These are phyloP conservation scores for Cardamine occulta DNA, from an alignment of 345 rosid genomes.

Conservation along the genomic window DNA sequence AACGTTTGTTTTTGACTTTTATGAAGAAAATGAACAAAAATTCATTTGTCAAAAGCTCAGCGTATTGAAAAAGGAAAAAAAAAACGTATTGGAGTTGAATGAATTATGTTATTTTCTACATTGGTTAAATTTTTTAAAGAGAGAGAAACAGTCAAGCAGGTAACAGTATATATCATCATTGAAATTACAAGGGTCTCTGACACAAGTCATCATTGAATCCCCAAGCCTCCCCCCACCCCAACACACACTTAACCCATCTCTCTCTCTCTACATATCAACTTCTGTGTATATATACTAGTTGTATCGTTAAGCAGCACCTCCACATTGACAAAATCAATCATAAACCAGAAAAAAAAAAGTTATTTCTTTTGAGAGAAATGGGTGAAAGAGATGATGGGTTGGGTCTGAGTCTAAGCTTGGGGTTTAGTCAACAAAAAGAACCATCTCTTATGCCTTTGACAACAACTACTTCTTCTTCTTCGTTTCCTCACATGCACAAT, in stretches of 20 bases:
- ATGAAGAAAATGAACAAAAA: conserved; percentile 2
- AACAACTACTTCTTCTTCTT: conserved; percentile 41
- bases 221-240: conserved; percentile 1
- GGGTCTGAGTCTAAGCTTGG: conserved; percentile 46
- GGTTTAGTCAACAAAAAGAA: conserved; percentile 36
- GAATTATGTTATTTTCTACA: conserved; percentile 12
- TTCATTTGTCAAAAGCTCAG: conserved; percentile 7
- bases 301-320: conserved; percentile 46
- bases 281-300: conserved; percentile 34
- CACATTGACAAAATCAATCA: conserved; percentile 34
- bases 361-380: conserved; percentile 43
- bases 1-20: conserved; percentile 39
- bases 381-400: conserved; percentile 60
- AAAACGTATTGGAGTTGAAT: conserved; percentile 23
- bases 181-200: conserved; percentile 58
- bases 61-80: conserved; percentile 18
- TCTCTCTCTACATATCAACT: conserved; percentile 35
- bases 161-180: conserved; percentile 48
- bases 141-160: conserved; percentile 4
- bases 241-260: background rate
- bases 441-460: conserved; percentile 49
- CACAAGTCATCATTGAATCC: conserved; percentile 64
- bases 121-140: background rate
- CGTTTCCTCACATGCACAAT: conserved; percentile 42
- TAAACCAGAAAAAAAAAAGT: background rate